These are phyloP conservation scores for Monosporascus cannonballus DNA, from an alignment of 2,329 filamentous ascomycete species.

Conservation along the genomic window DNA sequence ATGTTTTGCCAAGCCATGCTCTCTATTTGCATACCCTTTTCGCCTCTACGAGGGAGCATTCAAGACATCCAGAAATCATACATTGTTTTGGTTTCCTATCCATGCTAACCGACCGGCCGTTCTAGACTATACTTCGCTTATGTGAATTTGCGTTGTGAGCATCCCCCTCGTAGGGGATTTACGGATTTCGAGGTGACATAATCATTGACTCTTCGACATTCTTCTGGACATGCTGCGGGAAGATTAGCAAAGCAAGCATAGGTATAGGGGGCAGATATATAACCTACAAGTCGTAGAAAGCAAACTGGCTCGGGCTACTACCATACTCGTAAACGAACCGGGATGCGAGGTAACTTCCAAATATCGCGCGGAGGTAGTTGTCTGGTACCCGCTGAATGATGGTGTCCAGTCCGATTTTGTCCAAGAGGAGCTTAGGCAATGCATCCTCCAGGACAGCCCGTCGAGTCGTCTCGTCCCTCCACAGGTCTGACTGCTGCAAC, in stretches of 20 bases:
- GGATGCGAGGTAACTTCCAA: constrained; percentile 90
- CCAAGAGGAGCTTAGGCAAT: constrained; percentile 73
- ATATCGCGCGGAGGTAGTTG: constrained; percentile 88
- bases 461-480: constrained; percentile 76
- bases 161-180: neutral
- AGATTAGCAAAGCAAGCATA: constrained; percentile 23
- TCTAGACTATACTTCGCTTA: neutral
- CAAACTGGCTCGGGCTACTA: constrained; percentile 88
- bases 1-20: no score
- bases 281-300: constrained; percentile 96
- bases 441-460: constrained; percentile 76
- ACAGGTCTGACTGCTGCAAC: constrained; percentile 86
- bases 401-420: constrained; percentile 86
- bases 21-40: no score
- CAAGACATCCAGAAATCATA: neutral
- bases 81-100: neutral
- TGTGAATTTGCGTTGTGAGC: no score
- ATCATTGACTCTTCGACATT: constrained; percentile 42
- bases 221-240: constrained; percentile 56
- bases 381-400: constrained; percentile 86
- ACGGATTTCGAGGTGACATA: neutral
- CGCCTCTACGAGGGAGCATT: neutral
- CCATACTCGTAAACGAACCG: constrained; percentile 96
- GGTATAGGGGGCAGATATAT: neutral
- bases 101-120: neutral